Base-by-base conservation (phyloP, 1,284 basidiomycete genomes). In the Cutaneotrichosporon spelunceum region DNA sequence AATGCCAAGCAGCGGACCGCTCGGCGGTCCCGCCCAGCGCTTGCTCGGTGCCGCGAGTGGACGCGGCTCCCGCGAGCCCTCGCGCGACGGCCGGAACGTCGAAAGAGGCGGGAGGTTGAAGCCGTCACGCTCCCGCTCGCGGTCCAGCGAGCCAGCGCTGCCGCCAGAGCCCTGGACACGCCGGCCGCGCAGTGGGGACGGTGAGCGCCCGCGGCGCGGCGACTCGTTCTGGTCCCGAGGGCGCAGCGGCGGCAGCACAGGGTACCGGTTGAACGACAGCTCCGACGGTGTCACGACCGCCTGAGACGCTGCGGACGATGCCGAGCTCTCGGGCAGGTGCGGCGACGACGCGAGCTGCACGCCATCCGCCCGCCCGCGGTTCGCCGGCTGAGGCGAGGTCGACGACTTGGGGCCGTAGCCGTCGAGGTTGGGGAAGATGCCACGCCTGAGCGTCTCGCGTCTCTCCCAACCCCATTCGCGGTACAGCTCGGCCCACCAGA, bases 381-480 rank as follows among this genome's bases (percentile, higher is more conserved):
- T 29, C 19, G 54, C 16, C 2, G n/a, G 26, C 39, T 24, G 39
- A 26, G 42, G 39, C 27, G 45, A 27, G 29, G 19, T 23, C 23
- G 13, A 21, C 23, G 13, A 21, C 23, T 42, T 53, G 11, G 52
- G 52, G 23, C 26, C 34, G 45, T 24, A 11, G 14, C 27, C 27
- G 14, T 59, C 56, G 54, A 61, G 56, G 57, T 59, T 55, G 61
- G 60, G 59, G 57, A 63, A 73, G 27, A 72, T 62, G 24, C 70
- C 72, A 6, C 65, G 58, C 52, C 69, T 64, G 21, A 71, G 60
- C 14, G 70, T 59, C 33, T 70, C 66, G 29, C 63, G 64, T 24
- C 69, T 64, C 34, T 75, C 75, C 53, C 64, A 66, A 23, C 75
- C 75, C 75, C 75, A 77, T 61, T 74, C 72, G 21, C 66, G 67